Percentiles rank a stretch among this genome's conserved stretches.
phyloP scores from a whole-genome alignment of 2,329 filamentous ascomycete genomes.

The Botryotinia globosa region DNA sequence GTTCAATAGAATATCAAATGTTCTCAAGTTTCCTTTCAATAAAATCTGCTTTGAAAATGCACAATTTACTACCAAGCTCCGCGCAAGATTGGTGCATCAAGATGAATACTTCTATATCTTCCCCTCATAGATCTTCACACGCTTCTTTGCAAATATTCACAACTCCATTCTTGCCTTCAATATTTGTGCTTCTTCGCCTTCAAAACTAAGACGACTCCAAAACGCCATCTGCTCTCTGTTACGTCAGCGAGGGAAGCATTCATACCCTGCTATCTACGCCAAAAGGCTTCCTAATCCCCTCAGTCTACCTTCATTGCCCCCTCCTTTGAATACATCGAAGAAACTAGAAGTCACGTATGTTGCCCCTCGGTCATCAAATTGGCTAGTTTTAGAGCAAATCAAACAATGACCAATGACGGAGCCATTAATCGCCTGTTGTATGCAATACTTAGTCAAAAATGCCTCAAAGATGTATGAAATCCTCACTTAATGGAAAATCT shows the following conservation, averaged over 20 bases:
- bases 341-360: not conserved
- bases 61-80: not conserved
- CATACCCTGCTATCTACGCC: not conserved
- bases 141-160: conserved; percentile 25
- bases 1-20: not conserved
- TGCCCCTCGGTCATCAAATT: conserved; percentile 24
- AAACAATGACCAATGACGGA: conserved; percentile 45
- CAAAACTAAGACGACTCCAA: not conserved
- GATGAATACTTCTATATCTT: conserved; percentile 6
- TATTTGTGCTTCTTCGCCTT: conserved; percentile 14
- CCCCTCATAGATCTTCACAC: conserved; percentile 23
- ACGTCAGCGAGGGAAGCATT: not conserved
- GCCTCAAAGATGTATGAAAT: conserved; percentile 47
- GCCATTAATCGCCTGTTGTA: conserved; percentile 53
- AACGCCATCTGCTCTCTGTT: not conserved
- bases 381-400: conserved; percentile 40
- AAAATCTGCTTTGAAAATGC: not conserved
- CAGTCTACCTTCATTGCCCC: not conserved
- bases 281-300: not conserved
- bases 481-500: not conserved
- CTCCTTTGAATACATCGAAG: conserved; percentile 5
- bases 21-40: not conserved
- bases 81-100: not conserved
- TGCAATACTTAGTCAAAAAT: conserved; percentile 53
- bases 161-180: conserved; percentile 24